These are phyloP conservation scores for Rhodotorula sp. DNA, from an alignment of 1,284 basidiomycete species.

Conservation along the genomic window DNA sequence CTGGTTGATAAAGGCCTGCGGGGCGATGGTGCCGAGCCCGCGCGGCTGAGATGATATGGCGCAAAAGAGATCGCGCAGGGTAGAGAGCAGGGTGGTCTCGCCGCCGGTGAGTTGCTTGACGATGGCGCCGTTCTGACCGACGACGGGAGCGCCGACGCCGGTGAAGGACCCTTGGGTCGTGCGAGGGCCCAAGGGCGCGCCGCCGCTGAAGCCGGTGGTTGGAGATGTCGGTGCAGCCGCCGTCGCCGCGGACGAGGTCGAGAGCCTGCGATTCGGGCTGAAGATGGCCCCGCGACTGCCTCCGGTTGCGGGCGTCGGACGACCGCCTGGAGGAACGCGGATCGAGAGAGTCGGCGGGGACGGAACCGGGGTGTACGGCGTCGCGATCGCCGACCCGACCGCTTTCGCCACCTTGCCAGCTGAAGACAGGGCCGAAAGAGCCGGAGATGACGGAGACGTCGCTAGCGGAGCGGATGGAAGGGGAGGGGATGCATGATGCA, in stretches of 20 bases:
- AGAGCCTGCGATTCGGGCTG: conserved; percentile 8
- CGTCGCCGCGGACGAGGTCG: neutral
- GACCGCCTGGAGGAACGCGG: neutral
- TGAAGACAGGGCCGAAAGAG: conserved; percentile 5
- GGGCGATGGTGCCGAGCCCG: conserved; percentile 74
- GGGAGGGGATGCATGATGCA: neutral
- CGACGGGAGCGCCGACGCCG: conserved; percentile 33
- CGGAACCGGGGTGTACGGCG: conserved; percentile 4
- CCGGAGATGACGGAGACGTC: conserved; percentile 7
- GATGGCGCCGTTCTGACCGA: conserved; percentile 41
- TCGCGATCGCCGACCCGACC: neutral
- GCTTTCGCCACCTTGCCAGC: conserved; percentile 2
- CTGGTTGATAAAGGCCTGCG: conserved; percentile 84
- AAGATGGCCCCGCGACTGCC: conserved; percentile 17
- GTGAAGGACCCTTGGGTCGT: conserved; percentile 33
- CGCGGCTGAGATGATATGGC: conserved; percentile 62
- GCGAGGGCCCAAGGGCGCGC: conserved; percentile 20
- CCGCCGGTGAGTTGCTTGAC: conserved; percentile 38
- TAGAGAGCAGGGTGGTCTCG: conserved; percentile 71
- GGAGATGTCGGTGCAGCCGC: conserved; percentile 7
- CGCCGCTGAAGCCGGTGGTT: conserved; percentile 11
- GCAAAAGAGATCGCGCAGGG: conserved; percentile 83
- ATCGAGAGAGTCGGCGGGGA: neutral
- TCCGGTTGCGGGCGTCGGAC: conserved; percentile 1
- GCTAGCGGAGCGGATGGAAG: neutral